Base-by-base conservation (phyloP, 2,329 filamentous ascomycete species). In the Colletotrichum lini region DNA sequence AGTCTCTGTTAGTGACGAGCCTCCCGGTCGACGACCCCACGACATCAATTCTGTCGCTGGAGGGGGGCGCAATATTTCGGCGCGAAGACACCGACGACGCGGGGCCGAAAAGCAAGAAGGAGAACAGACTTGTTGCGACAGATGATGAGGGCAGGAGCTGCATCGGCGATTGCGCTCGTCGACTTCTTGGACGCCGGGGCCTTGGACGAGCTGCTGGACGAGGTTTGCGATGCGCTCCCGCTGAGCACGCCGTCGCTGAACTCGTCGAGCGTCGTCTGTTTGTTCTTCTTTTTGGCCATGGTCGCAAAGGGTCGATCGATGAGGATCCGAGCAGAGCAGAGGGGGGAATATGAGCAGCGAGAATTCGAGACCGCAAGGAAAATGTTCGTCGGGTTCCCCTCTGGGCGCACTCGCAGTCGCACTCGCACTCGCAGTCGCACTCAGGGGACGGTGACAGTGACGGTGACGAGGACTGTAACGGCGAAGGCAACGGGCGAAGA, bases 71-170 rank as follows among this genome's bases (percentile, higher is more conserved):
- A 30, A 30, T 30, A 7, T 35, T 35, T 35, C 30, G 30, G 30
- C 30, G 30, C 6, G 30, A 35, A 35, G 30, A 35, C 30, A 35
- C 30, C 30, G 30, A 35, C 21, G 23, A 44, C 35, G 21, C 64
- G 40, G 61, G 21, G 59, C 63, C 23, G 30, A 53, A n/a, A 38
- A 66, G 54, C 30, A 44, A 16, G 30, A 60, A 63, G 61, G 16
- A 52, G 12, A 76, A 87, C 88, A 79, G 86, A 92, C 90, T 92
- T 92, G 81, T 92, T 92, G 76, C 91, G 89, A 83, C 89, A 91
- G 73, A 90, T 90, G 61, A 89, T 87, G 53, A 91, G 82, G 50
- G 87, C 83, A 73, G 88, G 86, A 60, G 59, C 56, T 82, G 82
- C 50, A 83, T 81, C 23, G 80, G 81, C 59, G 79, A 76, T n/a